phyloP scores from a whole-genome alignment of 257 asterid species.

The Solanum lignicaule region DNA sequence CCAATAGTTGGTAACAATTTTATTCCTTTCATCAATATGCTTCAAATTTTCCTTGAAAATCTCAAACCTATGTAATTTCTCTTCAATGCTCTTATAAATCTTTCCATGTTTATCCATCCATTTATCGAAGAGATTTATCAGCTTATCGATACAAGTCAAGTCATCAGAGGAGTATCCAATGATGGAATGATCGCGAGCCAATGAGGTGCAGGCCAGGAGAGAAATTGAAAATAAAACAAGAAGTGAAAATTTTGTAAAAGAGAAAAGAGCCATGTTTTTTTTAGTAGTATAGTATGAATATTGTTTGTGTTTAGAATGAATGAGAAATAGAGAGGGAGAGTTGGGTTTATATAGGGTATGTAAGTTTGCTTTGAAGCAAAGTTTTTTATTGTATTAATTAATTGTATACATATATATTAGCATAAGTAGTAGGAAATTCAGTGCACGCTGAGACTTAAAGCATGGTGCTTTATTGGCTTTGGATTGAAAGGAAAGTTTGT shows the following conservation, averaged over 20 bases:
- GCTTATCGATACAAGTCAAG: slow-evolving; percentile 39
- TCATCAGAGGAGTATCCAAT: slow-evolving; percentile 50
- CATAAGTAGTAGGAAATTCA: background rate
- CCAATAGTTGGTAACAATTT: slow-evolving; percentile 42
- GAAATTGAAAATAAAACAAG: slow-evolving; percentile 13
- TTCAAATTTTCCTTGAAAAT: slow-evolving; percentile 49
- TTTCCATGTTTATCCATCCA: slow-evolving; percentile 54
- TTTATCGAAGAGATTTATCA: slow-evolving; percentile 46
- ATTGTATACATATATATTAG: background rate
- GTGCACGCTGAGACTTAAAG: slow-evolving; percentile 45
- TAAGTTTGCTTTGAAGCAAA: slow-evolving; percentile 24
- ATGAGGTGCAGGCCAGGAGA: slow-evolving; percentile 8
- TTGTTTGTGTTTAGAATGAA: slow-evolving; percentile 14
- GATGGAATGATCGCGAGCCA: slow-evolving; percentile 43
- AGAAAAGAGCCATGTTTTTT: slow-evolving; percentile 28
- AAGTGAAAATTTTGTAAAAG: slow-evolving; percentile 21
- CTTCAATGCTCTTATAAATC: slow-evolving; percentile 37
- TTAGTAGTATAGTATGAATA: background rate
- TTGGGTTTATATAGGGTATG: slow-evolving; percentile 6
- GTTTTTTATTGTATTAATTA: background rate
- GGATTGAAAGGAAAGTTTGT: slow-evolving; percentile 38
- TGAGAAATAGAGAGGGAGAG: slow-evolving; percentile 2
- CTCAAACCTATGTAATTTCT: slow-evolving; percentile 61
- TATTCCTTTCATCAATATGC: slow-evolving; percentile 58
- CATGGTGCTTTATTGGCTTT: slow-evolving; percentile 21